Percentiles rank a stretch among this genome's conserved stretches.
Conservation (phyloP, 495 filamentous ascomycete species). For the Aspergillus bridgeri region DNA sequence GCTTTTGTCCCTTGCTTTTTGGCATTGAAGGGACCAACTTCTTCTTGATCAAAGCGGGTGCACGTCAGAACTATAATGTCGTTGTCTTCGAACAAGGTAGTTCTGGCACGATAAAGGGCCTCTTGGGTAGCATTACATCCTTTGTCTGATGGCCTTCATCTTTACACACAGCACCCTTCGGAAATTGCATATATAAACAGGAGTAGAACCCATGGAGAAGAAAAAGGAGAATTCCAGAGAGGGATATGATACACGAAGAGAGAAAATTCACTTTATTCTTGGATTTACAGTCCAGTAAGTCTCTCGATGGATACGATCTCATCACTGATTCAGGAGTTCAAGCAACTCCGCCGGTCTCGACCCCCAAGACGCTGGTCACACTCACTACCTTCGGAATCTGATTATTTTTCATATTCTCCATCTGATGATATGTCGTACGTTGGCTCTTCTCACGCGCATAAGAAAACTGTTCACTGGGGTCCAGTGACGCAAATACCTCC, state of each 20-base stretch:
- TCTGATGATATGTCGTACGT: neutral
- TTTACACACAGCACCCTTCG: neutral
- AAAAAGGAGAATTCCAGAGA: neutral
- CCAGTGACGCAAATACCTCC: neutral
- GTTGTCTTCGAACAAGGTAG: neutral
- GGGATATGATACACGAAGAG: neutral
- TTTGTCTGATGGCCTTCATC: too few relatives aligned
- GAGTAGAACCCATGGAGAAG: neutral
- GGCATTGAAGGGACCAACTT: neutral
- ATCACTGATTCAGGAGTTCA: neutral
- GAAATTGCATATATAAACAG: neutral
- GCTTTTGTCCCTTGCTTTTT: neutral
- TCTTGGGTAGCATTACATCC: neutral
- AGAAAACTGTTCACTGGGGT: conserved; percentile 17
- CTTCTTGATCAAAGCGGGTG: neutral
- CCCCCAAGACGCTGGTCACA: neutral
- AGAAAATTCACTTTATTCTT: neutral
- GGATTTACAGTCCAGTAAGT: neutral
- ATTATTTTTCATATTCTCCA: neutral
- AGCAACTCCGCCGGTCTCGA: neutral
- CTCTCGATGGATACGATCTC: neutral
- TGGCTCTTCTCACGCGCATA: neutral
- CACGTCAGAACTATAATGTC: neutral
- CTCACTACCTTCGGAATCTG: neutral
- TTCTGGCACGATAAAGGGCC: neutral